Base-by-base conservation (phyloP, 2,329 filamentous ascomycete genomes). In the Talaromyces sp. region DNA sequence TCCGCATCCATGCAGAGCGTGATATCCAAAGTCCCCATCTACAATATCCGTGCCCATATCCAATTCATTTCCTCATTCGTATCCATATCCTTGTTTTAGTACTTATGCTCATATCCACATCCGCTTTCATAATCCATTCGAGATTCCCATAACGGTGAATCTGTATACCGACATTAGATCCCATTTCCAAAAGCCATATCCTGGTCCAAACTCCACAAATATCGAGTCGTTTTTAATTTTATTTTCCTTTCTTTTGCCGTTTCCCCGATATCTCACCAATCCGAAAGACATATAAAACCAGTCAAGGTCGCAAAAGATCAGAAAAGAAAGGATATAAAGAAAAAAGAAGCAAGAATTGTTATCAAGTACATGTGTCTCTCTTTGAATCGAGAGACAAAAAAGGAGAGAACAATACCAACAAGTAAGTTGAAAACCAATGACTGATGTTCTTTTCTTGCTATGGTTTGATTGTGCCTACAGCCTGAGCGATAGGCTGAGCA, bases 191-290 rank as follows among this genome's bases (percentile, higher is more conserved):
- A 56, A 39, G 17, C 33, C 33, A 54, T 33, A 56, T 25, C 52
- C n/a, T 56, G 6, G n/a, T 56, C n/a, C 33, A 39, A 22, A 56
- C 52, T 56, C 52, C 52, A 56, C 52, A 56, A 31, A 11, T 56
- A 17, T 37, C 33, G n/a, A n/a, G 10, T 56, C 52, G n/a, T 25
- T 39, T 22, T 35, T 22, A 39, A 56, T 19, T n/a, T 33, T 25
- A 10, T 56, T 39, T 19, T 37, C n/a, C 33, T 39, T 56, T 37
- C 33, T 37, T 22, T 56, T 56, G 17, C 33, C 19, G 13, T 25
- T 37, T 56, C 33, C 52, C 52, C 52, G n/a, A 39, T 37, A 13
- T 9, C 15, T 2, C 33, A 17, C 10, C 8, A 22, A 11, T 17
- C 10, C 39, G n/a, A 37, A 56, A 56, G 33, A 56, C 33, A 56